phyloP scores from a whole-genome alignment of 2,329 filamentous ascomycete genomes.

The Colletotrichum camelliae region DNA sequence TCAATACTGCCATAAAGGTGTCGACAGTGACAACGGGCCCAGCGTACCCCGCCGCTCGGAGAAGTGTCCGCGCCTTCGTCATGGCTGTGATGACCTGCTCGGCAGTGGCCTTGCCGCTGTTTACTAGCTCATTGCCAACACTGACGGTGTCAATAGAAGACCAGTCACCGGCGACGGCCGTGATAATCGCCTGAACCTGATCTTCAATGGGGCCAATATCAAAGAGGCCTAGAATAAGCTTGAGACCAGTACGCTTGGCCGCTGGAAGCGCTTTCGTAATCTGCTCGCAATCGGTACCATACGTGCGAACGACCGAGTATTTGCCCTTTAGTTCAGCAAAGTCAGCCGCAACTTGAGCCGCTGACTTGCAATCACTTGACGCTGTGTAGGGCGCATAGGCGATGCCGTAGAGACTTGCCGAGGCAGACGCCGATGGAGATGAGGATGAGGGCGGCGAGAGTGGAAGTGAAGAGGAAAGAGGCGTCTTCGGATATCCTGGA shows the following conservation, averaged over 20 bases:
- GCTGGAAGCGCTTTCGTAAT: conserved; percentile 66
- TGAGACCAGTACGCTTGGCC: conserved; percentile 68
- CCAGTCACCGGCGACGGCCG: conserved; percentile 70
- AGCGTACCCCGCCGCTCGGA: conserved; percentile 68
- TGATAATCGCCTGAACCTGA: conserved; percentile 67
- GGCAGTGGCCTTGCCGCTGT: conserved; percentile 61
- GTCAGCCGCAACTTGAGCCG: conserved; percentile 67
- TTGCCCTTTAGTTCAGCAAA: conserved; percentile 56
- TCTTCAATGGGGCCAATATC: conserved; percentile 60
- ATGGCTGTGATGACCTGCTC: conserved; percentile 64
- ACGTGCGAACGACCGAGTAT: conserved; percentile 74
- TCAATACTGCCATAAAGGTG: conserved; percentile 72
- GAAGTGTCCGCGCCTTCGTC: conserved; percentile 56
- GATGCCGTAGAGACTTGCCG: conserved; percentile 39
- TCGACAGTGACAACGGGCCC: conserved; percentile 83
- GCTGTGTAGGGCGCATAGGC: conserved; percentile 56
- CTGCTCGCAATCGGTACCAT: conserved; percentile 82
- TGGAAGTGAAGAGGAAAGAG: background rate
- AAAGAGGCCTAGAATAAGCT: conserved; percentile 78
- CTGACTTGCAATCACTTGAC: conserved; percentile 69
- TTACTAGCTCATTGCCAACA: conserved; percentile 83
- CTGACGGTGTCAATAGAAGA: conserved; percentile 71
- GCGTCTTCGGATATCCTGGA: background rate
- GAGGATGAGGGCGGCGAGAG: background rate
- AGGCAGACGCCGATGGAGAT: background rate